Evolutionary conservation across 352 stramenopile genomes (phyloP), one percentile per base, ranked within the genome.

Genomic region (Phytophthora megakarya): DNA sequence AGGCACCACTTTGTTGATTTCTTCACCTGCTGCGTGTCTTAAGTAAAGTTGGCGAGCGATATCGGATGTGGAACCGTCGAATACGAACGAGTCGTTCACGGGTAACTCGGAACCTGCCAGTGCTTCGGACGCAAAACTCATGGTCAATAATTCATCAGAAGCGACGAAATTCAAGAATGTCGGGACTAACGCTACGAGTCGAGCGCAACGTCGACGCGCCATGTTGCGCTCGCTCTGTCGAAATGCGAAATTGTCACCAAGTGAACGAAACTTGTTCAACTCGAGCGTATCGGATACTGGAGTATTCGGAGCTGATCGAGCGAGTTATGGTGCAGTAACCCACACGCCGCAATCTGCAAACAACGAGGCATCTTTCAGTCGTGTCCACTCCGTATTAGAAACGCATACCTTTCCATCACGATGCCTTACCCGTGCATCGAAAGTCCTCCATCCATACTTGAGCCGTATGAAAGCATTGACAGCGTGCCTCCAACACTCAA

Each of bases 11-110:
- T 60, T 26, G 15, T 42, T 25, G 30, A 64, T 61, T 0, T 9
- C 42, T 25, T 76, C 63, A 4, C 68, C 68, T 61, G 63, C 58
- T 33, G 47, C 23, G 44, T 73, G 64, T 8, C 70, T 43, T 5
- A 74, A 28, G 39, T 75, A 75, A 4, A 75, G 52, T 33, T 78
- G 70, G 25, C 60, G 65, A 9, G 70, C 65, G 30, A 78, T 72
- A 42, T 78, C 70, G 32, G 70, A 78, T 6, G 65, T 70, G 22
- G 43, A 35, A 22, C 66, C 66, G 43, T 78, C 61, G 28, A 78
- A 78, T 4, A 61, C 54, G 56, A 73, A 78, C 48, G 70, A 72
- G 45, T 61, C 50, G 32, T 67, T 71, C 10, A 19, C 21, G 5
- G 67, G 67, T 3, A 75, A 47, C 11, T 39, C 47, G 18, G 61